Evolutionary conservation across 768 basidiomycete genomes (phyloP).

Genomic region (Boletus sp.): DNA sequence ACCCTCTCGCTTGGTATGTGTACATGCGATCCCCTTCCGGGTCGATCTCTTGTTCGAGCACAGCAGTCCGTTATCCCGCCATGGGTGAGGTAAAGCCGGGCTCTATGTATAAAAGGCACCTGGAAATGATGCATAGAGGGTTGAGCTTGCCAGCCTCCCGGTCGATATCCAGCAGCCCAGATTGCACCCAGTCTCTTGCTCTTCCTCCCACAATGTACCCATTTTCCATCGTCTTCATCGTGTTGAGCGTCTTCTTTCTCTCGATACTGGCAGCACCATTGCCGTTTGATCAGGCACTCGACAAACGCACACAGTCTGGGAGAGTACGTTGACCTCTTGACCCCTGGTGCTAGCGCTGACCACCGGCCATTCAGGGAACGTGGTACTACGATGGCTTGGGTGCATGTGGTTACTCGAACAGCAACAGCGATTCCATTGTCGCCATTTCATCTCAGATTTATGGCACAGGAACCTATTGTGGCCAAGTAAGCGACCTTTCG

Average conservation of each 20-base stretch:
- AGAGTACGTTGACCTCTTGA: slow-evolving; percentile 39
- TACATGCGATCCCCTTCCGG: slow-evolving; percentile 29
- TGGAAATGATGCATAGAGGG: slow-evolving; percentile 1
- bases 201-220: slow-evolving; percentile 16
- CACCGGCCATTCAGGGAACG: slow-evolving; percentile 48
- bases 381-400: slow-evolving; percentile 60
- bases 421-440: slow-evolving; percentile 51
- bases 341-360: slow-evolving; percentile 1
- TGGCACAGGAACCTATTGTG: slow-evolving; percentile 53
- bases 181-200: background rate
- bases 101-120: slow-evolving; percentile 25
- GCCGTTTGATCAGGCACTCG: slow-evolving; percentile 33
- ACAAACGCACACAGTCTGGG: slow-evolving; percentile 47
- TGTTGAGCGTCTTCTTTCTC: slow-evolving; percentile 43
- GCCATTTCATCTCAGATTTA: slow-evolving; percentile 59
- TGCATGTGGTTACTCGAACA: slow-evolving; percentile 59
- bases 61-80: slow-evolving; percentile 22
- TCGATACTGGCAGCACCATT: slow-evolving; percentile 40
- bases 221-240: slow-evolving; percentile 28
- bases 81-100: slow-evolving; percentile 29
- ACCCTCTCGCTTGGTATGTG: slow-evolving; percentile 19
- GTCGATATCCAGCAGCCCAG: background rate
- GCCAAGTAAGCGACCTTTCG: slow-evolving; percentile 43
- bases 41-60: slow-evolving; percentile 24
- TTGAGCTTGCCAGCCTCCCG: slow-evolving; percentile 2